Evolutionary conservation across 148 eudicot species (phyloP).

Genomic region (Arbutus unedo): DNA sequence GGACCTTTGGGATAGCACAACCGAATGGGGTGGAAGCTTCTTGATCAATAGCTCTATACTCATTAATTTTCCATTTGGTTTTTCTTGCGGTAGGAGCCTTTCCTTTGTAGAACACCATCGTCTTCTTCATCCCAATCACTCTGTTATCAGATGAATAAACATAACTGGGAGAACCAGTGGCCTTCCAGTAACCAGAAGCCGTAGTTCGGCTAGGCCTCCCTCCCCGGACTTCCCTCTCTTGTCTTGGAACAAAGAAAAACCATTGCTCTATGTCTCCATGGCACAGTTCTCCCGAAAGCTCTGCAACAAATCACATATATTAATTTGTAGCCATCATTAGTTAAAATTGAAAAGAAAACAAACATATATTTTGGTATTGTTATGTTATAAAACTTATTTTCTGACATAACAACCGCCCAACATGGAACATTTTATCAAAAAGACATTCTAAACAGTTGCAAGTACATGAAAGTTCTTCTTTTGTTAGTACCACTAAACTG

Average conservation of each 20-base stretch:
- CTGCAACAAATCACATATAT: conserved; percentile 16
- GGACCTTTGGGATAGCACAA: conserved; percentile 24
- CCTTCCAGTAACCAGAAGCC: conserved; percentile 40
- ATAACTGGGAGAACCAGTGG: conserved; percentile 36
- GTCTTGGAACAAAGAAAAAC: conserved; percentile 41
- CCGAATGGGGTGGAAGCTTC: conserved; percentile 4
- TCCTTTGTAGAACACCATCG: conserved; percentile 47
- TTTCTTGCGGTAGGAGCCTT: conserved; percentile 34
- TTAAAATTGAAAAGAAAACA: not conserved
- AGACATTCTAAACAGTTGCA: not conserved
- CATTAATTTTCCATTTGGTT: conserved; percentile 51
- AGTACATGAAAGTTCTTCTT: too few species aligned
- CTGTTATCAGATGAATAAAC: conserved; percentile 31
- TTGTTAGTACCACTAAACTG: not conserved
- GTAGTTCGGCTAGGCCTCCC: conserved; percentile 39
- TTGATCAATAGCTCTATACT: conserved; percentile 32
- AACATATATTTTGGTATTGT: too few species aligned
- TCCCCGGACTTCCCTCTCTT: conserved; percentile 38
- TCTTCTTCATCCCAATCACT: conserved; percentile 39
- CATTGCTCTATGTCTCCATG: conserved; percentile 36
- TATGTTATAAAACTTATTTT: too few species aligned
- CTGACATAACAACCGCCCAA: not conserved
- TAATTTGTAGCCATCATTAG: not conserved
- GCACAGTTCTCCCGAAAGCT: conserved; percentile 31
- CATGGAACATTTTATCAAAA: not conserved